A percentile compares a stretch with the other conserved stretches of the same genome.
phyloP scores from a whole-genome alignment of 352 stramenopile genomes.

The Hyaloperonospora arabidopsidis region DNA sequence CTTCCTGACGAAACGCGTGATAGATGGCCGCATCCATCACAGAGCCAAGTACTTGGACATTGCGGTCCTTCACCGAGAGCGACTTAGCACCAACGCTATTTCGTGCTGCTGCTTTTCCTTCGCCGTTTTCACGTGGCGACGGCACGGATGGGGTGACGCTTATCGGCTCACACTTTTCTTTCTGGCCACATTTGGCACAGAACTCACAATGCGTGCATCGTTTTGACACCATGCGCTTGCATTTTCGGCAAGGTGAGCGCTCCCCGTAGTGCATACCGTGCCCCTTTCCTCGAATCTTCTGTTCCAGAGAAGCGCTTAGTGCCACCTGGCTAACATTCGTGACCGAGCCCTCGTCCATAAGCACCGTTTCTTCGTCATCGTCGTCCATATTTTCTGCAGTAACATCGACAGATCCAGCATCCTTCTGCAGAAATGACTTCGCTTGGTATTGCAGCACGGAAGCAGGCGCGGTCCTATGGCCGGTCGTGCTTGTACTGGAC shows the following conservation, averaged over 20 bases:
- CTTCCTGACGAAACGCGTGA: constrained; percentile 64
- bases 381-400: constrained; percentile 58
- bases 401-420: constrained; percentile 34
- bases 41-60: constrained; percentile 68
- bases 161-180: constrained; percentile 45
- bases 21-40: constrained; percentile 81
- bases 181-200: constrained; percentile 73
- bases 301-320: constrained; percentile 58
- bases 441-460: constrained; percentile 66
- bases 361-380: constrained; percentile 48
- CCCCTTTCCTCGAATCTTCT: constrained; percentile 61
- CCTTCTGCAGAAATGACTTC: constrained; percentile 62
- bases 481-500: constrained; percentile 11
- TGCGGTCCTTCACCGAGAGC: constrained; percentile 64
- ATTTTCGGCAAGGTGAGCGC: constrained; percentile 55
- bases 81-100: constrained; percentile 18
- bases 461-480: constrained; percentile 16
- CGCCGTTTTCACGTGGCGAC: constrained; percentile 6
- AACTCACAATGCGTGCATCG: constrained; percentile 53
- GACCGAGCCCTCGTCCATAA: constrained; percentile 55
- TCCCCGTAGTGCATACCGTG: constrained; percentile 70
- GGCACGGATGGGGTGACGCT: constrained; percentile 15
- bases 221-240: constrained; percentile 71
- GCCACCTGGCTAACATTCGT: constrained; percentile 69
- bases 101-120: constrained; percentile 5